A percentile compares a stretch with the other conserved stretches of the same genome.
Evolutionary conservation across 2,329 filamentous ascomycete genomes (phyloP).

Genomic region (Ampelomyces quisqualis): DNA sequence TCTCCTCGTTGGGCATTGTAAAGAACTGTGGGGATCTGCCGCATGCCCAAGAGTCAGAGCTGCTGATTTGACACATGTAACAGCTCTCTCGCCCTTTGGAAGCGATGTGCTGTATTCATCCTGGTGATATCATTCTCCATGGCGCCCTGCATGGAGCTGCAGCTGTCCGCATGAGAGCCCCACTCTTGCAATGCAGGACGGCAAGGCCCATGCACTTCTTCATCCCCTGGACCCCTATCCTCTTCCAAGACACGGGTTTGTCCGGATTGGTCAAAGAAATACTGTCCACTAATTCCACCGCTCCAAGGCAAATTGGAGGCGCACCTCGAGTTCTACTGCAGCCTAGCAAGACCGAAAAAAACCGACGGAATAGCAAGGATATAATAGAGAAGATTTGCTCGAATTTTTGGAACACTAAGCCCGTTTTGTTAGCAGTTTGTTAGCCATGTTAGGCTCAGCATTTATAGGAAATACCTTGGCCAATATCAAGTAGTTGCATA

Average conservation of each 20-base stretch:
- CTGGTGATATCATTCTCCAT: slow-evolving; percentile 2
- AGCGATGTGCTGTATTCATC: neutral
- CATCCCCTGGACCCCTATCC: slow-evolving; percentile 6
- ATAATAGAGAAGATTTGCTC: too few species aligned
- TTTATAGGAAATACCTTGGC: too few species aligned
- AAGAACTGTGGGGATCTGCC: too few species aligned
- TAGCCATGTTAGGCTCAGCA: too few species aligned
- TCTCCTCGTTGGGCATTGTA: too few species aligned
- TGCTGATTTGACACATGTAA: slow-evolving; percentile 1
- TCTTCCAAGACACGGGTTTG: neutral
- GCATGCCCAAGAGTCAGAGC: too few species aligned
- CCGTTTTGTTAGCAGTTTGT: too few species aligned
- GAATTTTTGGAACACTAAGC: too few species aligned
- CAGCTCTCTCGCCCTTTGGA: neutral
- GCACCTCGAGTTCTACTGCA: slow-evolving; percentile 6
- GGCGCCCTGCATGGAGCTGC: slow-evolving; percentile 2
- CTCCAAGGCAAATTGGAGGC: slow-evolving; percentile 13
- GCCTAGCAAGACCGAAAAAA: too few species aligned
- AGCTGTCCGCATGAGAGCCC: slow-evolving; percentile 5
- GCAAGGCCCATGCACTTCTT: slow-evolving; percentile 2
- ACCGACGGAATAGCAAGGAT: too few species aligned
- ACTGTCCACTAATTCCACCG: slow-evolving; percentile 7
- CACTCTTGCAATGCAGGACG: slow-evolving; percentile 2
- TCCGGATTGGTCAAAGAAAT: neutral
- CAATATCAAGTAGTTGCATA: too few species aligned